phyloP scores from a whole-genome alignment of 768 basidiomycete species.

The Mycena vulgaris region DNA sequence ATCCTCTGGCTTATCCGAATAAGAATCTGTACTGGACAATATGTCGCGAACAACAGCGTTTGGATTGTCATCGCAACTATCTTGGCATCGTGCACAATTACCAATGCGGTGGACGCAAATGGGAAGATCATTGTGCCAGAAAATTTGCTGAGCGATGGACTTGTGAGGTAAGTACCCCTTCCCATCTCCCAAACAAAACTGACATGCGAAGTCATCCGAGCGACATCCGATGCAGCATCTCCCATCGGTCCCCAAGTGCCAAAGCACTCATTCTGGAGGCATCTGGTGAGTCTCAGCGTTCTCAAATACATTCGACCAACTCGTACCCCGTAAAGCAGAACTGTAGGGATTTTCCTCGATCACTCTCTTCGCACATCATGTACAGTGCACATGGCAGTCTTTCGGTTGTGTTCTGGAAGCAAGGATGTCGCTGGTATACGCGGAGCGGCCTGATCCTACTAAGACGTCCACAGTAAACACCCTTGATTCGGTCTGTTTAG shows the following conservation, averaged over 20 bases:
- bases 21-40: slow-evolving; percentile 63
- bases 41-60: slow-evolving; percentile 62
- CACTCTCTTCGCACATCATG: no score
- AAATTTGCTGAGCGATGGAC: slow-evolving; percentile 56
- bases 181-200: no score
- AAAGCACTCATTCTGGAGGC: slow-evolving; percentile 20
- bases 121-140: slow-evolving; percentile 57
- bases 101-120: slow-evolving; percentile 54
- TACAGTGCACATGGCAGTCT: no score
- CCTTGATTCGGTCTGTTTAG: no score
- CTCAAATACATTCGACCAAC: no score
- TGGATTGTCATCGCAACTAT: slow-evolving; percentile 65
- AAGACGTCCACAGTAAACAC: no score
- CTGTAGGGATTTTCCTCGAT: no score
- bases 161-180: slow-evolving; percentile 56
- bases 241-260: slow-evolving; percentile 5
- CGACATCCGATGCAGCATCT: slow-evolving; percentile 28
- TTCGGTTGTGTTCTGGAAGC: no score
- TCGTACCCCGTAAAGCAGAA: no score
- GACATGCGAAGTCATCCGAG: slow-evolving; percentile 25
- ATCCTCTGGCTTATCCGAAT: background rate
- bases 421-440: no score
- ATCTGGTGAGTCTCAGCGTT: background rate
- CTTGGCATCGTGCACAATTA: slow-evolving; percentile 62
- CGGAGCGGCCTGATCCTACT: no score